Evolutionary conservation across 495 filamentous ascomycete species (phyloP).

Genomic region (Saxophila tyrrhenica): DNA sequence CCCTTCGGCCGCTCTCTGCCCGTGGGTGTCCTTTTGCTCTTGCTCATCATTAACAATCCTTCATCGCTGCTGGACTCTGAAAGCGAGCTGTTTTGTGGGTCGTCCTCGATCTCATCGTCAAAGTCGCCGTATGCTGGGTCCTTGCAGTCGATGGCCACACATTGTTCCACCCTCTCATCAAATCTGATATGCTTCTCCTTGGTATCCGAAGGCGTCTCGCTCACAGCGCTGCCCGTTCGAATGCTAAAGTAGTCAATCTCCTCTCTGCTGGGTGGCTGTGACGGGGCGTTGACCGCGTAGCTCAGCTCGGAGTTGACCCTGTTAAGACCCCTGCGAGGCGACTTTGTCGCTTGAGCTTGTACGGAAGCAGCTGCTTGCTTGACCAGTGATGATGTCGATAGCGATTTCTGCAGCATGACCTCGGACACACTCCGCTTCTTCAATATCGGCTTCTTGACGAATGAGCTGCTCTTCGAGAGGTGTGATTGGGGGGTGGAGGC

Average conservation of each 20-base stretch:
- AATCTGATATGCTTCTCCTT: constrained; percentile 81
- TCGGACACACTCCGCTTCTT: constrained; percentile 97
- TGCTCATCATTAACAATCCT: constrained; percentile 52
- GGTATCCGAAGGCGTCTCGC: constrained; percentile 49
- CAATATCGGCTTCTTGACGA: constrained; percentile 82
- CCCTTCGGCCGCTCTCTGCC: constrained; percentile 22
- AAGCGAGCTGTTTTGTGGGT: constrained; percentile 38
- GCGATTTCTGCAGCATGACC: constrained; percentile 80
- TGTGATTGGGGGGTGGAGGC: constrained; percentile 42
- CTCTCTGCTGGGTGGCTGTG: constrained; percentile 43
- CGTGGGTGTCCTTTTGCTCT: constrained; percentile 25
- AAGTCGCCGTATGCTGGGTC: constrained; percentile 57
- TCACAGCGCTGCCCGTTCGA: constrained; percentile 38
- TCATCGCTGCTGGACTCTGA: constrained; percentile 42
- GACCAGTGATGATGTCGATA: constrained; percentile 81
- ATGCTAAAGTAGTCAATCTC: constrained; percentile 48
- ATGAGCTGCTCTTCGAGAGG: constrained; percentile 72
- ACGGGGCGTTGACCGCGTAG: constrained; percentile 36
- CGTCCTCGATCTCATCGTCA: constrained; percentile 39
- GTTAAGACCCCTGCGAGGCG: constrained; percentile 30
- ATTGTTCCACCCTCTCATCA: constrained; percentile 90
- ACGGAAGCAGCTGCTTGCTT: constrained; percentile 90
- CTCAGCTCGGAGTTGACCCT: constrained; percentile 58
- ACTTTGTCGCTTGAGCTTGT: constrained; percentile 71
- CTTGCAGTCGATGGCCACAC: constrained; percentile 83